These are phyloP conservation scores for Gremmenia infestans DNA, from an alignment of 2,329 filamentous ascomycete species.

Conservation along the genomic window DNA sequence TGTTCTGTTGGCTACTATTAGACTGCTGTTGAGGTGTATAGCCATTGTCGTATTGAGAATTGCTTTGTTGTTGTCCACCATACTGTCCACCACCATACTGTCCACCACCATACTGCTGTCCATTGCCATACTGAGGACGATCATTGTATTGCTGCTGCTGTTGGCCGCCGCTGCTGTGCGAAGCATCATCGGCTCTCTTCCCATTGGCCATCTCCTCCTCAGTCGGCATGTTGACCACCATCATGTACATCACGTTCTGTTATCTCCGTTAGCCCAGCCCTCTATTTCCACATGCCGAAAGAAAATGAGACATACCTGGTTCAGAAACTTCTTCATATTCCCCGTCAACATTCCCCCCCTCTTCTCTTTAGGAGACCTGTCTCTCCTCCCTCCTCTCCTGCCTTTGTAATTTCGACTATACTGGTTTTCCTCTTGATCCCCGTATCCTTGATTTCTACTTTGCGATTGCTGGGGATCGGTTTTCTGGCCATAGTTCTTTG, in stretches of 20 bases:
- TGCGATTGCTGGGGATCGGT: neutral
- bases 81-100: no score
- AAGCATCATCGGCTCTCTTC: neutral
- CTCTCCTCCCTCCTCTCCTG: neutral
- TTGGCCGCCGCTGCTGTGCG: neutral
- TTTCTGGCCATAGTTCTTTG: no score
- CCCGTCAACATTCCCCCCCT: neutral
- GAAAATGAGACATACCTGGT: neutral
- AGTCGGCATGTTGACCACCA: slow-evolving; percentile 45
- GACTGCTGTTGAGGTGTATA: no score
- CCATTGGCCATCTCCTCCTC: slow-evolving; percentile 12
- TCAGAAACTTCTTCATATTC: neutral
- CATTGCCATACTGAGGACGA: no score
- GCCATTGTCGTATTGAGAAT: no score
- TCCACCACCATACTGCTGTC: no score
- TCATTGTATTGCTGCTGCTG: no score
- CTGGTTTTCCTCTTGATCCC: neutral
- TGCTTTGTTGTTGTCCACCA: no score
- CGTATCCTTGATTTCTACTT: neutral
- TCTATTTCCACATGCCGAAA: neutral
- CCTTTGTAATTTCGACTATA: neutral
- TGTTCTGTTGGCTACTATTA: no score
- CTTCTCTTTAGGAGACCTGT: neutral
- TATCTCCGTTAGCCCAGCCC: neutral
- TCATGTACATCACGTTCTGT: slow-evolving; percentile 43